A percentile compares a stretch with the other conserved stretches of the same genome.
These are phyloP conservation scores for Alternaria burnsii DNA, from an alignment of 2,329 filamentous ascomycete genomes.

Conservation along the genomic window DNA sequence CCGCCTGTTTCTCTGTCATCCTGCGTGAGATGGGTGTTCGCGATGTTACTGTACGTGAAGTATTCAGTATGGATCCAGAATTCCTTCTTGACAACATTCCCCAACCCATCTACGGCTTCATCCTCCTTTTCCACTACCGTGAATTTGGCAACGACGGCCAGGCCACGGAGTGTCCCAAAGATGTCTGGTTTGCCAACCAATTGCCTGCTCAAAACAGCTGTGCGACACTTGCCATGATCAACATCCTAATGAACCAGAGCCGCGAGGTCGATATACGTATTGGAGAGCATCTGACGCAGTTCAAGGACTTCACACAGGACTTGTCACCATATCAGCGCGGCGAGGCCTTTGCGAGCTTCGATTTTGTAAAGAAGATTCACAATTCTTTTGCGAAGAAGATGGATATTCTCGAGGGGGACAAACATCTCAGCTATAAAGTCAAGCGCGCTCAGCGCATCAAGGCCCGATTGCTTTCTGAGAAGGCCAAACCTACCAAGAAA, in stretches of 20 bases:
- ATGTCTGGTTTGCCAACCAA: conserved; percentile 95
- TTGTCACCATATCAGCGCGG: conserved; percentile 79
- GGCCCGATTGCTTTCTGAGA: conserved; percentile 21
- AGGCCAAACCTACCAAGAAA: conserved; percentile 48
- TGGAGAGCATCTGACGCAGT: conserved; percentile 73
- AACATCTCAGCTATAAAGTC: conserved; percentile 71
- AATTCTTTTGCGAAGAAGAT: conserved; percentile 82
- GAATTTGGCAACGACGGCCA: conserved; percentile 60
- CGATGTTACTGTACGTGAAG: conserved; percentile 77
- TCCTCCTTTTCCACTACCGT: conserved; percentile 82
- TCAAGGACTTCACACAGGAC: conserved; percentile 74
- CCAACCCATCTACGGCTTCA: conserved; percentile 73
- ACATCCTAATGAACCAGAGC: conserved; percentile 85
- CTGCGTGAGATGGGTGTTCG: conserved; percentile 79
- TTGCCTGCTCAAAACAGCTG: conserved; percentile 76
- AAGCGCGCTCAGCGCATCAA: conserved; percentile 43
- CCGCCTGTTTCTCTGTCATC: conserved; percentile 85
- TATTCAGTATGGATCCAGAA: conserved; percentile 72
- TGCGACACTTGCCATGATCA: conserved; percentile 89
- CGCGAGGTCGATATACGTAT: conserved; percentile 63
- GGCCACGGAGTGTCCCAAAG: conserved; percentile 66
- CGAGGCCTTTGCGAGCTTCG: conserved; percentile 75
- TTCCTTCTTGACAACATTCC: conserved; percentile 38
- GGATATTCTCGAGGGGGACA: conserved; percentile 72
- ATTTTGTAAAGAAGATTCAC: conserved; percentile 81